Evolutionary conservation across 306 rosid species (phyloP).

Genomic region (Biancaea sappan): DNA sequence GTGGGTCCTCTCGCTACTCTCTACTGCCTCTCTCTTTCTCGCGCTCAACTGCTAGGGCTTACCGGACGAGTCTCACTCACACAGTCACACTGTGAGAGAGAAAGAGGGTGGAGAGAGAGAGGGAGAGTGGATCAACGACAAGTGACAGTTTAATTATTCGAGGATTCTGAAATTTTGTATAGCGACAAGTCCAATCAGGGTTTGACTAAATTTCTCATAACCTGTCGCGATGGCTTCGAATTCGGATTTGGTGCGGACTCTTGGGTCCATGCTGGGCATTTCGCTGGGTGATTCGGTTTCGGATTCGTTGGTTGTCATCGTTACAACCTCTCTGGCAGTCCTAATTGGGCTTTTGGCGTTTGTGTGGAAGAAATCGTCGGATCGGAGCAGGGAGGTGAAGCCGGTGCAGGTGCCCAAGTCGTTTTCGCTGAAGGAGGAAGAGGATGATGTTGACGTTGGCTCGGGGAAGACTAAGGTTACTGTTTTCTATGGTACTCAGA

Average conservation of each 20-base stretch:
- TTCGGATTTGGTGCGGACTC: conserved; percentile 58
- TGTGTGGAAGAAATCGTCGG: conserved; percentile 70
- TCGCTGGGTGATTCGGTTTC: conserved; percentile 66
- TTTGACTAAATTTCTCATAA: not conserved
- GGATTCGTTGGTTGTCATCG: conserved; percentile 57
- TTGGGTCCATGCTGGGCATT: conserved; percentile 68
- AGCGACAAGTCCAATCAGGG: not conserved
- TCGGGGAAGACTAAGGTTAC: conserved; percentile 73
- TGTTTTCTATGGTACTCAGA: conserved; percentile 83
- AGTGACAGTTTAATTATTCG: not conserved
- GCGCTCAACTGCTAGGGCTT: conserved; percentile 30
- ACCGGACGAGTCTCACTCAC: not conserved
- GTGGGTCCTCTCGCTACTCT: conserved; percentile 7
- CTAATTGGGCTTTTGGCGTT: conserved; percentile 64
- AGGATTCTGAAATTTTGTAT: not conserved
- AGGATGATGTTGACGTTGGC: conserved; percentile 60
- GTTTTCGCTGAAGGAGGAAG: conserved; percentile 48
- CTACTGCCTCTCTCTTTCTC: no score
- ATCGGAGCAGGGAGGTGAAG: conserved; percentile 65
- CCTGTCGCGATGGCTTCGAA: conserved; percentile 37
- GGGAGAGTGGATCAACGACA: not conserved
- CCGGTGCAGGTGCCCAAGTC: conserved; percentile 59
- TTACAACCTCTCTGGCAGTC: conserved; percentile 61
- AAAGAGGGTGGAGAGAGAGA: not conserved
- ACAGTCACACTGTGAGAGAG: not conserved